Conservation (phyloP, 148 eudicot species). For the Linanthus parryae region DNA sequence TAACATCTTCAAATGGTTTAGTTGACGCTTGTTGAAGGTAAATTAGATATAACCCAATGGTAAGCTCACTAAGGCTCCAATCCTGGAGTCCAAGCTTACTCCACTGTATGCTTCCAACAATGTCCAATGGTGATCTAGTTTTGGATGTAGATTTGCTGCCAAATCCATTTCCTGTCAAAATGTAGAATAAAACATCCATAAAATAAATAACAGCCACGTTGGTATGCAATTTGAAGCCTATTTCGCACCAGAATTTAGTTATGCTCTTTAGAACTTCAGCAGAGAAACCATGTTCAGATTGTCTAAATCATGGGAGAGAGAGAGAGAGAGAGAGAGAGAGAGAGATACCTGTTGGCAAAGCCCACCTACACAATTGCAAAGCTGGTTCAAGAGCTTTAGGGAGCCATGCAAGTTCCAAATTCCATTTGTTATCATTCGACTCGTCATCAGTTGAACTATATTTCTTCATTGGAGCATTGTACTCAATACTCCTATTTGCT, state of each 20-base stretch:
- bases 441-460: conserved; percentile 59
- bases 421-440: conserved; percentile 43
- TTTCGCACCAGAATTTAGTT: too few relatives aligned
- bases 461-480: conserved; percentile 23
- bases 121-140: conserved; percentile 66
- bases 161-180: conserved; percentile 43
- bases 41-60: conserved; percentile 80
- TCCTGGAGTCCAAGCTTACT: conserved; percentile 80
- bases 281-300: background rate
- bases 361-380: conserved; percentile 62
- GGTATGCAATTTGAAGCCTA: background rate
- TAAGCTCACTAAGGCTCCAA: conserved; percentile 94
- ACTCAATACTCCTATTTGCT: conserved; percentile 17
- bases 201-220: background rate
- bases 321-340: conserved; percentile 8
- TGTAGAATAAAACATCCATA: background rate
- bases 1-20: conserved; percentile 56
- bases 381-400: conserved; percentile 88
- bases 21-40: conserved; percentile 84
- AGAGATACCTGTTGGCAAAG: conserved; percentile 67
- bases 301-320: background rate
- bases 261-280: too few relatives aligned
- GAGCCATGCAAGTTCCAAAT: conserved; percentile 73
- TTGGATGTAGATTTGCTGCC: conserved; percentile 51
- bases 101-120: conserved; percentile 67